Evolutionary conservation across 805 yeast genomes (phyloP), one percentile per base, ranked within the genome.

Genomic region (Ascoidea tarda): DNA sequence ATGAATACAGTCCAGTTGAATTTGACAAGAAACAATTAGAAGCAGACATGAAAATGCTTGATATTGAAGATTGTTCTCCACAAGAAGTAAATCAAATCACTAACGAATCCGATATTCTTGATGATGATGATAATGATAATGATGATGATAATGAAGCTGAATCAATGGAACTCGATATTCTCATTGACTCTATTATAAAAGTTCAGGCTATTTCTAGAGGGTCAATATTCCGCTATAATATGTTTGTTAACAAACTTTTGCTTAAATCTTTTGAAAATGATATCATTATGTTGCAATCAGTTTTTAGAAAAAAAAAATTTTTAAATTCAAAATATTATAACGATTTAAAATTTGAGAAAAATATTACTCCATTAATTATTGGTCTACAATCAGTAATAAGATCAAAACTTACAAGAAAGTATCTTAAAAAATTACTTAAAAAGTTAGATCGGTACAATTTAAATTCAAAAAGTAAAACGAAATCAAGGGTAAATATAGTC

Each of bases 141-240:
- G 32, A 46, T 10, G 54, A 49, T 47, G 51, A 47, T 12, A 50
- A 52, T 6, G 57, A 55, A 46, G 52, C 54, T 33, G 48, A 38
- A 33, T 46, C 46, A 5, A 54, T 57, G 50, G 63, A 60, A 32
- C 62, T 67, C 14, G 66, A 60, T 46, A 59, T 52, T 5, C 61
- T 62, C 6, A 64, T 60, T 44, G 58, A 54, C n/a, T 63, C 60
- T 6, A 74, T 83, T 46, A 66, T 74, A 46, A 69, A 67, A 52
- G 67, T 89, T 16, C 96, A 89, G 63, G 78, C 93, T 0, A 66
- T 81, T 31, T 75, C 86, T 16, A 71, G 87, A 58, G 95, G 93
- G 16, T 80, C 86, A 0, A 70, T 79, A 46, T 68, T 77, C 52
- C 73, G 96, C 51, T 85, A 82, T 62, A 67, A 69, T 21, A 69